Conservation (phyloP, 2,329 filamentous ascomycete species). For the Calonectria naviculata region DNA sequence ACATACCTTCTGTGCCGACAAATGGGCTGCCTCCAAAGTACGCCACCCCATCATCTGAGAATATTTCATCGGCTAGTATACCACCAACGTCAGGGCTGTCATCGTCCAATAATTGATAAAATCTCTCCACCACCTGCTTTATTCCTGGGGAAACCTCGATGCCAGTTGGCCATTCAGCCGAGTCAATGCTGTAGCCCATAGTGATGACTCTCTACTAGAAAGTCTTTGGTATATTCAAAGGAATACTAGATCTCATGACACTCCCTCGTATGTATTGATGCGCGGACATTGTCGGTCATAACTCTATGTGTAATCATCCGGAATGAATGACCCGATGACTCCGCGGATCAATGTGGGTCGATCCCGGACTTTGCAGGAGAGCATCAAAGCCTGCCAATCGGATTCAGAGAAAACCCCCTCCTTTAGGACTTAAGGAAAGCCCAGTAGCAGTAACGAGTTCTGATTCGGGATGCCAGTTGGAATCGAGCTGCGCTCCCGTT, state of each 20-base stretch:
- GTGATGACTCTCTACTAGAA: neutral
- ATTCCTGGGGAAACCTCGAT: neutral
- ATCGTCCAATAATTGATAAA: neutral
- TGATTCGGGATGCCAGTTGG: neutral
- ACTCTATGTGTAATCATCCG: neutral
- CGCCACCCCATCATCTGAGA: neutral
- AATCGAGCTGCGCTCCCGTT: neutral
- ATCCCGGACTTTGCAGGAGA: neutral
- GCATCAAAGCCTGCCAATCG: neutral
- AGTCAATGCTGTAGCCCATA: slow-evolving; percentile 10
- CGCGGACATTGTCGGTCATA: neutral
- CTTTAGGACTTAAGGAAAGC: neutral
- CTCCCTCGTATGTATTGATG: neutral
- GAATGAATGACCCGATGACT: neutral
- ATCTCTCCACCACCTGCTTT: neutral
- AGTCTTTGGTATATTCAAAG: neutral
- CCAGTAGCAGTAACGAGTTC: neutral
- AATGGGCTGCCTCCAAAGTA: neutral
- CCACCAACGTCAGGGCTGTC: neutral
- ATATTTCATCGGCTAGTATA: slow-evolving; percentile 1
- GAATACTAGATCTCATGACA: neutral
- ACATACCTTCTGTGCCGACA: neutral
- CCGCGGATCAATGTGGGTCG: neutral
- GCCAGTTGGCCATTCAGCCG: slow-evolving; percentile 2
- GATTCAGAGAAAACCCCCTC: neutral